A percentile compares a stretch with the other conserved stretches of the same genome.
Conservation (phyloP, 139 green algal genomes). For the Bryopsis sp. region DNA sequence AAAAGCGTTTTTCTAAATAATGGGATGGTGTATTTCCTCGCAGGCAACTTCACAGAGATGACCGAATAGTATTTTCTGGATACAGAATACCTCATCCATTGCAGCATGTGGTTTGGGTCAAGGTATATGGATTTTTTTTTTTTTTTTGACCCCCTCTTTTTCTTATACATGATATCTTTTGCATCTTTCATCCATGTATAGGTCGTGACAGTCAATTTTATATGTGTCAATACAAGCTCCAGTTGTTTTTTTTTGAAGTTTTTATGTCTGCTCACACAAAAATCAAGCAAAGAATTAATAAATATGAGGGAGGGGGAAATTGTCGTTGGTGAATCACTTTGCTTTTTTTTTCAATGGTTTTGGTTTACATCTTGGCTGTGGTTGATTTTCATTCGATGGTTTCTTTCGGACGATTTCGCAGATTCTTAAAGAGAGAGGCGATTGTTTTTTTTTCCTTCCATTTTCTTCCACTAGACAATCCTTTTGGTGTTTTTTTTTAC, state of each 20-base stretch:
- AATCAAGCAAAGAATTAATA: not conserved
- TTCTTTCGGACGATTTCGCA: too few relatives aligned
- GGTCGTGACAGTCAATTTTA: too few relatives aligned
- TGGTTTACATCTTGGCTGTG: too few relatives aligned
- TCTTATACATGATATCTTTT: not conserved
- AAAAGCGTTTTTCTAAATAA: too few relatives aligned
- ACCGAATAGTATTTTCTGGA: not conserved
- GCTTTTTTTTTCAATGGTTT: too few relatives aligned
- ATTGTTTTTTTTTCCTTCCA: not conserved
- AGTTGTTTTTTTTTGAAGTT: not conserved
- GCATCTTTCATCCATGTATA: not conserved
- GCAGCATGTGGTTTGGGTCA: not conserved
- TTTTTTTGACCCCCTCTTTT: not conserved
- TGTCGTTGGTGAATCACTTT: too few relatives aligned
- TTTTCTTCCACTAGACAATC: not conserved
- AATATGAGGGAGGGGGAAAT: too few relatives aligned
- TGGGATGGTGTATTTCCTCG: too few relatives aligned
- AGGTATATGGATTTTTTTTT: not conserved
- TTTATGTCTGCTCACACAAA: not conserved
- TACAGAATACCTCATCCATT: not conserved
- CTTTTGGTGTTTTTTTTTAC: not conserved
- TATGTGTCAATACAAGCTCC: not conserved
- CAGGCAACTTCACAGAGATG: not conserved
- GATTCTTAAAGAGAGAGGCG: not conserved
- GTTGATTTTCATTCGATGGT: too few relatives aligned